Conservation (phyloP, 306 rosid species). For the Datisca glomerata region DNA sequence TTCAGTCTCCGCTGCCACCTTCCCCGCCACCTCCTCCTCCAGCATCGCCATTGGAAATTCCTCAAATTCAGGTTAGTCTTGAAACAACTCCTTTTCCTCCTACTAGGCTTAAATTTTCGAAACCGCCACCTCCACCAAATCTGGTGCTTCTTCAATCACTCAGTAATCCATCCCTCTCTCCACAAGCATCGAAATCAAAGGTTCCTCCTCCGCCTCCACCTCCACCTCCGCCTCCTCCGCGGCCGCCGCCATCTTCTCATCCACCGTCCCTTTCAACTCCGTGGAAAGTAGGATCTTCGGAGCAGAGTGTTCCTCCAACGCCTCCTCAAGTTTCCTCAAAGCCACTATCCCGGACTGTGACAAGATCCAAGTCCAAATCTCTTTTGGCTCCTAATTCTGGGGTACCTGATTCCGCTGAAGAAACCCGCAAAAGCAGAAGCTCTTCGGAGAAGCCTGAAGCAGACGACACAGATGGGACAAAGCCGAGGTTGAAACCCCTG, state of each 20-base stretch:
- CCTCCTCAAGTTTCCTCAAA: conserved; percentile 16
- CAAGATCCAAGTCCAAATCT: conserved; percentile 18
- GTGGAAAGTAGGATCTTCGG: conserved; percentile 19
- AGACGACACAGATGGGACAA: conserved; percentile 55
- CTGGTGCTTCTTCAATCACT: conserved; percentile 43
- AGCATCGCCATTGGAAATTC: conserved; percentile 3
- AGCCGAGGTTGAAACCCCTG: conserved; percentile 77
- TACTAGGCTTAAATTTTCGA: conserved; percentile 46
- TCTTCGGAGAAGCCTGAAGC: conserved; percentile 44
- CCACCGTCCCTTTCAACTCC: conserved; percentile 16
- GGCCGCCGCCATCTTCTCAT: conserved; percentile 20
- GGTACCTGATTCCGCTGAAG: conserved; percentile 14
- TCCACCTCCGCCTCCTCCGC: conserved; percentile 13
- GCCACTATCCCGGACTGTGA: conserved; percentile 18
- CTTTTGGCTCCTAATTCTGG: conserved; percentile 22
- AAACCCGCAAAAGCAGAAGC: conserved; percentile 14
- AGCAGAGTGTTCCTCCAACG: conserved; percentile 9
- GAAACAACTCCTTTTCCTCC: conserved; percentile 14
- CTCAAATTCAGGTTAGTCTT: conserved; percentile 1
- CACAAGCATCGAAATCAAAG: conserved; percentile 14
- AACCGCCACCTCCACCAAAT: conserved; percentile 34
- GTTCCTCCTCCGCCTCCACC: conserved; percentile 22
- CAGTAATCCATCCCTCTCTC: conserved; percentile 10
- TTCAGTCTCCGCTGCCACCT: conserved; percentile 22
- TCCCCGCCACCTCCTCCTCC: conserved; percentile 23